Conservation (phyloP, 75 land plant species). For the Pinus taeda region DNA sequence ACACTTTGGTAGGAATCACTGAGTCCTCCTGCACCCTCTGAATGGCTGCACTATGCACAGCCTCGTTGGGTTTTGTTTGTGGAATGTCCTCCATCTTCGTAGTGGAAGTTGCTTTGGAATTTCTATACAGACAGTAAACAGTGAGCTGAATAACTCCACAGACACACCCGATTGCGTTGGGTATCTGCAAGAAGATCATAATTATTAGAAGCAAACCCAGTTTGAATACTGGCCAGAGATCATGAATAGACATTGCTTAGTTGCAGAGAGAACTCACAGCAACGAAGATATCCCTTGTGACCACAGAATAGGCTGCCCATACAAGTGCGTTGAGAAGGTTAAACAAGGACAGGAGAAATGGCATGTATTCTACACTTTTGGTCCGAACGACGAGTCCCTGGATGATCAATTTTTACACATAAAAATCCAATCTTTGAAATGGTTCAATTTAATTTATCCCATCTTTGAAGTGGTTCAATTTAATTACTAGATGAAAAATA, state of each 20-base stretch:
- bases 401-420: too few relatives aligned
- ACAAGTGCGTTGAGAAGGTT: slow-evolving; percentile 17
- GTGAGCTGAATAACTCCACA: slow-evolving; percentile 22
- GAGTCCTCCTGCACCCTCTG: not conserved
- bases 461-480: too few relatives aligned
- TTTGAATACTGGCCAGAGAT: not conserved
- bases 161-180: slow-evolving; percentile 30
- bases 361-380: slow-evolving; percentile 23
- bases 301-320: slow-evolving; percentile 26
- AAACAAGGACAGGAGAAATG: slow-evolving; percentile 23
- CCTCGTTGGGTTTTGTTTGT: not conserved
- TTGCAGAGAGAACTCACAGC: slow-evolving; percentile 12
- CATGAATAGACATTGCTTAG: not conserved
- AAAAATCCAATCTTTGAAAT: too few relatives aligned
- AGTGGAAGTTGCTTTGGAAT: not conserved
- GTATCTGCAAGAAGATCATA: slow-evolving; percentile 20
- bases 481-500: too few relatives aligned
- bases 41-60: too few relatives aligned
- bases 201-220: not conserved
- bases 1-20: not conserved
- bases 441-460: too few relatives aligned
- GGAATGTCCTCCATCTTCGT: not conserved
- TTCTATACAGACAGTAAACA: slow-evolving; percentile 20
- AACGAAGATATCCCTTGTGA: slow-evolving; percentile 20
- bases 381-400: slow-evolving; percentile 19